phyloP scores from a whole-genome alignment of 768 basidiomycete genomes.

The Erythrobasidium yunnanense region DNA sequence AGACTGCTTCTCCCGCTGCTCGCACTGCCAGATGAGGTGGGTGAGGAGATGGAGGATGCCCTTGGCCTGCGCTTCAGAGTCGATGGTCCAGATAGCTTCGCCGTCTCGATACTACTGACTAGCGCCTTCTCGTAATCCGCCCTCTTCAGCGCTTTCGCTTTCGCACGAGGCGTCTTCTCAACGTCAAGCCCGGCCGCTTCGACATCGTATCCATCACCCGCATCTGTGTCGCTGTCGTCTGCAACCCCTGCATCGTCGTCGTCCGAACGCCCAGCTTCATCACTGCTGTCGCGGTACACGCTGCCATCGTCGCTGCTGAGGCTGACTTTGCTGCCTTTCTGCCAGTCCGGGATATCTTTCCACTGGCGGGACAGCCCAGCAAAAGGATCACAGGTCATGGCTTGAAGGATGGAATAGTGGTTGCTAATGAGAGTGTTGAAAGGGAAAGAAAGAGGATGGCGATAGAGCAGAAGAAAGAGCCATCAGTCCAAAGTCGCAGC shows the following conservation, averaged over 20 bases:
- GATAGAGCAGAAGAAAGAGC: no score
- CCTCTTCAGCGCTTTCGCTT: no score
- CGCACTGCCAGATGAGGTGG: neutral
- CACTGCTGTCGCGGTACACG: neutral
- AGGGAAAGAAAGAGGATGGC: no score
- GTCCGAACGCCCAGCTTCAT: neutral
- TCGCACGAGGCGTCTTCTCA: no score
- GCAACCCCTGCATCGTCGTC: neutral
- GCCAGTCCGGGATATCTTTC: constrained; percentile 8
- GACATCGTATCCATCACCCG: neutral
- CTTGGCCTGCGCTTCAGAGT: neutral
- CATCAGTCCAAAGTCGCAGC: no score
- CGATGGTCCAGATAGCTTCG: no score
- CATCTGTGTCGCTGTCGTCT: neutral
- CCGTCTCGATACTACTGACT: no score
- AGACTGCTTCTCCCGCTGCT: no score
- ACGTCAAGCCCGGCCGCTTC: neutral
- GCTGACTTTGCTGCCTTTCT: constrained; percentile 20
- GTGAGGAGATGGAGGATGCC: neutral
- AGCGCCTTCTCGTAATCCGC: no score
- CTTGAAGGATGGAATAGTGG: neutral
- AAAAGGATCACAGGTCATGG: neutral
- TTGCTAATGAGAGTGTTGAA: neutral
- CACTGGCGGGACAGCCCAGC: neutral
- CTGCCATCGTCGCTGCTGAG: neutral